Evolutionary conservation across 805 yeast species (phyloP), one percentile per base, ranked within the genome.

Genomic region (Ogataea salicorniae): DNA sequence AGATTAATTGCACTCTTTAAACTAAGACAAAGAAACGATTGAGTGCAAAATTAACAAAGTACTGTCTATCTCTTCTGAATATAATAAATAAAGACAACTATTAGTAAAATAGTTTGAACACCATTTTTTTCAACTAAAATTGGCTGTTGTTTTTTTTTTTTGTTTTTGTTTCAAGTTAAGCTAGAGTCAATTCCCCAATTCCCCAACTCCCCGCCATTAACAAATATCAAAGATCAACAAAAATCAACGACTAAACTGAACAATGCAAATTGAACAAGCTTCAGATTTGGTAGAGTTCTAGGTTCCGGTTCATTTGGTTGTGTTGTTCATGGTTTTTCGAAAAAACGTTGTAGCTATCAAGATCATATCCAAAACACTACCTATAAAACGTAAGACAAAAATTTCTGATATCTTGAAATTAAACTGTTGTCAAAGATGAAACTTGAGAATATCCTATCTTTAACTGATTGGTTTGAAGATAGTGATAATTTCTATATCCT

Each of bases 251-350:
- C 20, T 4, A 20, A 20, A 20, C 20, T 20, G 4, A 5, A 16
- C 22, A 18, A 37, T 37, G 40, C 29, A 37, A 3, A 44, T 74
- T 76, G 2, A 69, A 72, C 41, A 64, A 63, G 44, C 67, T 62
- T 33, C 54, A 57, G 33, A 34, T 23, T 16, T 44, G 50, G 46
- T 1, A 49, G 50, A 46, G 86, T 94, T 0, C 67, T 89, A 13
- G 97, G 97, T 8, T 96, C 95, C 0, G 97, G 97, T 2, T 77
- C 94, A 1, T 89, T 86, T 68, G 97, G 97, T 37, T 82, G 87
- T 8, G 97, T 90, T 2, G 74, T 94, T 58, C 77, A 80, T 54
- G 96, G 95, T 4, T 54, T 65, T 23, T 43, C 49, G 33, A 50
- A 36, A 22, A 86, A 84, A 54, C 80, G 84, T 43, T 43, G 95